These are phyloP conservation scores for Cyberlindnera mississippiensis DNA, from an alignment of 805 yeast species.

Conservation along the genomic window DNA sequence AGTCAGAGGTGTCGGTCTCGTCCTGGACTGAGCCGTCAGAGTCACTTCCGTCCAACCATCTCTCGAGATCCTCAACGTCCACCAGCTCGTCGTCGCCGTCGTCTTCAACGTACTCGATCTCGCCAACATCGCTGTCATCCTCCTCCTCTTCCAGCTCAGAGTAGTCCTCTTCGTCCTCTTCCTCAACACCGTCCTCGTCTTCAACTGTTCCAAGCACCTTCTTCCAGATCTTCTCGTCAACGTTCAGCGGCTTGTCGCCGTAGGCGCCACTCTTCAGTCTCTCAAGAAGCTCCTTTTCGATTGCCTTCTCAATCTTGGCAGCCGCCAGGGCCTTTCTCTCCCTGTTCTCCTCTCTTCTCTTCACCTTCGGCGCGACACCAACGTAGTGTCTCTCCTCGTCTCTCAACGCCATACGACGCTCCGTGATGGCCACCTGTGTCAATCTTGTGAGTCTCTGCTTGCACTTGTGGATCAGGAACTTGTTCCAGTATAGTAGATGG, in stretches of 20 bases:
- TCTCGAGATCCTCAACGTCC: conserved; percentile 89
- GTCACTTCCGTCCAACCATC: conserved; percentile 66
- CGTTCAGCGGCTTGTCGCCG: conserved; percentile 96
- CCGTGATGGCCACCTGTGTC: conserved; percentile 93
- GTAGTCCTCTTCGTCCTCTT: conserved; percentile 44
- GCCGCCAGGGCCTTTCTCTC: conserved; percentile 97
- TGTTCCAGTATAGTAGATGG: conserved; percentile 89
- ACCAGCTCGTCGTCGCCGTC: conserved; percentile 90
- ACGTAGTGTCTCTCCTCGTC: conserved; percentile 93
- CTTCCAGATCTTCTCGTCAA: conserved; percentile 94
- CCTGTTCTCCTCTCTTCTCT: conserved; percentile 88
- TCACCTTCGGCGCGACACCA: conserved; percentile 89
- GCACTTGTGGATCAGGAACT: conserved; percentile 85
- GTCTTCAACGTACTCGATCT: conserved; percentile 85
- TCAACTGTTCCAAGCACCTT: conserved; percentile 84
- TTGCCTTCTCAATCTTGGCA: conserved; percentile 93
- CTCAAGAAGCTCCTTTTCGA: conserved; percentile 91
- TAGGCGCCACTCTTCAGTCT: conserved; percentile 97
- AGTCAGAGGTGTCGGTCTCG: conserved; percentile 29
- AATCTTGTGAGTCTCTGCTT: conserved; percentile 93
- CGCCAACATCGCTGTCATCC: conserved; percentile 58
- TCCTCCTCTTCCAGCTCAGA: conserved; percentile 48
- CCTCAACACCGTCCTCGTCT: conserved; percentile 53
- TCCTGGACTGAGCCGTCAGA: conserved; percentile 35
- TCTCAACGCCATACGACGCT: conserved; percentile 85